Evolutionary conservation across 306 rosid genomes (phyloP).

Genomic region (Cucurbita argyrosperma): DNA sequence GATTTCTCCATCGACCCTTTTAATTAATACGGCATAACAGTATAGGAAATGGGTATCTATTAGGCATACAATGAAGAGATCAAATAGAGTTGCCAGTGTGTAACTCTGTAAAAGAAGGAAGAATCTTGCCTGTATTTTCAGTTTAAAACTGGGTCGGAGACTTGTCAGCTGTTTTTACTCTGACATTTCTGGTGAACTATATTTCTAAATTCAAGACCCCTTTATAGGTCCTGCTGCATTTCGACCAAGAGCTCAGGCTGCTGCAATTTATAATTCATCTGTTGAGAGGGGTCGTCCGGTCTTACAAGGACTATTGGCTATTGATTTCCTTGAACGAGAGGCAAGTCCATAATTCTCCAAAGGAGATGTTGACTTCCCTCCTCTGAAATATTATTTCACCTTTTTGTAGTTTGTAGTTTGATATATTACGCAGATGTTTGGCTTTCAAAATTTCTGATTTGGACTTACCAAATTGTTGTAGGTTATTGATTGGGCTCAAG

Average conservation of each 20-base stretch:
- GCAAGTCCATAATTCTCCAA: constrained; percentile 23
- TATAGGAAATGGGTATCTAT: background rate
- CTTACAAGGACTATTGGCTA: constrained; percentile 90
- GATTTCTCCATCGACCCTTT: background rate
- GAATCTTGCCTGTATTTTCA: background rate
- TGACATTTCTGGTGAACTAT: background rate
- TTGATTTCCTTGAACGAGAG: constrained; percentile 89
- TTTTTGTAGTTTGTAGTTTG: constrained; percentile 2
- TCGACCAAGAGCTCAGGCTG: constrained; percentile 89
- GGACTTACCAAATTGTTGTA: constrained; percentile 14
- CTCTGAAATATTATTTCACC: background rate
- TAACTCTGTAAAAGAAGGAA: background rate
- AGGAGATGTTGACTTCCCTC: constrained; percentile 4
- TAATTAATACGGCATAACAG: background rate
- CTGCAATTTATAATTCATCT: constrained; percentile 54
- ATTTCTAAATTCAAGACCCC: background rate
- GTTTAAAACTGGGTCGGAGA: background rate
- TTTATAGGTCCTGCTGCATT: constrained; percentile 93
- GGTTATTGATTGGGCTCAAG: constrained; percentile 99
- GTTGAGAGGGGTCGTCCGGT: constrained; percentile 96
- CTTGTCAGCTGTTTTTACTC: background rate
- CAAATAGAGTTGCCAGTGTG: background rate
- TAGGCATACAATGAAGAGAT: background rate
- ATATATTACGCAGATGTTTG: background rate
- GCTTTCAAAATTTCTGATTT: constrained; percentile 10